Evolutionary conservation across 2,329 filamentous ascomycete species (phyloP).

Genomic region (Exophiala bonariae): DNA sequence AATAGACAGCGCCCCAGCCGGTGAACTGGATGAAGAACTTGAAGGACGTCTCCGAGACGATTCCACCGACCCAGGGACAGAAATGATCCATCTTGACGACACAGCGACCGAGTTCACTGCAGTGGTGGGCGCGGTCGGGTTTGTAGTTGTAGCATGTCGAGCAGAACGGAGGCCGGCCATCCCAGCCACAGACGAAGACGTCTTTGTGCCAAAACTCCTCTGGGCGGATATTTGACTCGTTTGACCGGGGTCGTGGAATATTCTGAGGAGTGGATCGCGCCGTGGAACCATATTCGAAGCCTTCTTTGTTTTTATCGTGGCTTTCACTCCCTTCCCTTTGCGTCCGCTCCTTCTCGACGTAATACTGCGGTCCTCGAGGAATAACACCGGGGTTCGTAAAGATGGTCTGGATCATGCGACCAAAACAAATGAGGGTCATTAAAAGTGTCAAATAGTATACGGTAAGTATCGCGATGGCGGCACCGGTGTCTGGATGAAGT

Average conservation of each 20-base stretch:
- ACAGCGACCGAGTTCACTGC: slow-evolving; percentile 76
- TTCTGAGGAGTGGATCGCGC: slow-evolving; percentile 12
- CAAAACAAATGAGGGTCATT: slow-evolving; percentile 66
- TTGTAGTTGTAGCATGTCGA: slow-evolving; percentile 83
- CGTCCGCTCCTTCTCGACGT: slow-evolving; percentile 29
- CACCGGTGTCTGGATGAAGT: slow-evolving; percentile 47
- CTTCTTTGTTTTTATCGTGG: slow-evolving; percentile 19
- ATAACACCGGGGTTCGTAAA: slow-evolving; percentile 72
- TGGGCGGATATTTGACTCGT: slow-evolving; percentile 22
- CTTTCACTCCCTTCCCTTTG: slow-evolving; percentile 21
- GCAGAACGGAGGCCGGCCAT: slow-evolving; percentile 87
- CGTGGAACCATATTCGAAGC: slow-evolving; percentile 12
- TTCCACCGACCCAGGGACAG: slow-evolving; percentile 93
- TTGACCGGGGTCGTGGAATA: slow-evolving; percentile 16
- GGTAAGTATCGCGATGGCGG: slow-evolving; percentile 69
- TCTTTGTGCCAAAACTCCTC: slow-evolving; percentile 58
- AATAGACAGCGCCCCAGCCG: slow-evolving; percentile 70
- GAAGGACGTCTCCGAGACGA: slow-evolving; percentile 81
- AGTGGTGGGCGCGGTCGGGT: slow-evolving; percentile 84
- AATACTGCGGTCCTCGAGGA: slow-evolving; percentile 57
- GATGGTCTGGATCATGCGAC: slow-evolving; percentile 69
- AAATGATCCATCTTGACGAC: slow-evolving; percentile 92
- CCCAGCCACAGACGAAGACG: slow-evolving; percentile 77
- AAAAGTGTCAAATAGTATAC: slow-evolving; percentile 73
- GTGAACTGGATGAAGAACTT: slow-evolving; percentile 93